Evolutionary conservation across 2,329 filamentous ascomycete species (phyloP).

Genomic region (Alternaria alternata): DNA sequence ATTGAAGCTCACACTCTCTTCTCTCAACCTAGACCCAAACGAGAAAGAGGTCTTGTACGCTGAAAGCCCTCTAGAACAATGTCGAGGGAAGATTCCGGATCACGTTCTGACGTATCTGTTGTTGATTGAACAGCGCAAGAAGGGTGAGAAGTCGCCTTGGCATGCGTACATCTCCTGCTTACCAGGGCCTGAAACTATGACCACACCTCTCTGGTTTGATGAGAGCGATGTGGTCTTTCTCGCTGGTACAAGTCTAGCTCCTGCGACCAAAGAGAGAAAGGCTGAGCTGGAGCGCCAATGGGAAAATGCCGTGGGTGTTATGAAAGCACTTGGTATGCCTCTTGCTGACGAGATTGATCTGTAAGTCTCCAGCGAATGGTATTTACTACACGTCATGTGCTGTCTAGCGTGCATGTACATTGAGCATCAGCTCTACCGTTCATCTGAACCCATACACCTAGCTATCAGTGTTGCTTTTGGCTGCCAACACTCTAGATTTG

Average conservation of each 20-base stretch:
- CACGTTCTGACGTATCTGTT: slow-evolving; percentile 48
- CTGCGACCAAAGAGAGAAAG: slow-evolving; percentile 34
- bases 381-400: not conserved
- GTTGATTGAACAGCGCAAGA: slow-evolving; percentile 46
- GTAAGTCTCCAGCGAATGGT: slow-evolving; percentile 31
- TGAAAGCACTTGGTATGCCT: slow-evolving; percentile 25
- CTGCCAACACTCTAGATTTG: not conserved
- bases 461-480: slow-evolving; percentile 3
- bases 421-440: slow-evolving; percentile 7
- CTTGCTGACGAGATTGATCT: slow-evolving; percentile 28
- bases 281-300: slow-evolving; percentile 34
- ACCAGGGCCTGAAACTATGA: slow-evolving; percentile 41
- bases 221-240: slow-evolving; percentile 47
- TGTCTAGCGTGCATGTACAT: not conserved
- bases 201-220: slow-evolving; percentile 50
- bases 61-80: slow-evolving; percentile 35
- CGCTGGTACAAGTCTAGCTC: slow-evolving; percentile 45
- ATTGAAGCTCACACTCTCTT: slow-evolving; percentile 45
- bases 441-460: not conserved
- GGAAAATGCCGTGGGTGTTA: slow-evolving; percentile 30
- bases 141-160: slow-evolving; percentile 43
- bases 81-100: slow-evolving; percentile 38
- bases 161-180: slow-evolving; percentile 48
- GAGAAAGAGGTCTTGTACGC: slow-evolving; percentile 36
- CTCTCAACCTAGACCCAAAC: slow-evolving; percentile 44